These are phyloP conservation scores for Paraurostyla sp. DNA, from an alignment of 73 alveolate genomes.

Conservation along the genomic window DNA sequence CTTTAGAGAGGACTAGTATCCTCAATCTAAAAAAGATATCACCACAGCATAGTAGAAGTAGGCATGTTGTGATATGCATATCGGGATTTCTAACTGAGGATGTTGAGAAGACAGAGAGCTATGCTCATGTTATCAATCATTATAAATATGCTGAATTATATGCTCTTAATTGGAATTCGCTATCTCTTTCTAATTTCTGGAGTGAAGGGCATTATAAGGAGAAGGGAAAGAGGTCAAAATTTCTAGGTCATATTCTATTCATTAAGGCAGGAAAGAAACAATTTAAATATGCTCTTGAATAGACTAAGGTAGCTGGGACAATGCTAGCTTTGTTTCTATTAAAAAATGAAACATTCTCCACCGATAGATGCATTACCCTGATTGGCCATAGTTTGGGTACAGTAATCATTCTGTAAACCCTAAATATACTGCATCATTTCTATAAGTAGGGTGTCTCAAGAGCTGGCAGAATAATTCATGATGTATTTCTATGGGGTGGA, in stretches of 20 bases:
- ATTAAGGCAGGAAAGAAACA: constrained; percentile 12
- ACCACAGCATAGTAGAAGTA: background rate
- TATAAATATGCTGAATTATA: constrained; percentile 48
- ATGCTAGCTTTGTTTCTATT: constrained; percentile 50
- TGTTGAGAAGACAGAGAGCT: constrained; percentile 46
- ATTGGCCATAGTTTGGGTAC: constrained; percentile 59
- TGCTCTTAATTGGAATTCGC: constrained; percentile 54
- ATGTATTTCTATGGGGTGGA: constrained; percentile 63
- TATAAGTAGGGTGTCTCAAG: constrained; percentile 25
- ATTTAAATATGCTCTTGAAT: constrained; percentile 30
- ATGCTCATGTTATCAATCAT: constrained; percentile 33
- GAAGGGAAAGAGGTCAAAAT: background rate
- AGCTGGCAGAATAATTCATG: constrained; percentile 55
- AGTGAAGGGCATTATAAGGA: constrained; percentile 46
- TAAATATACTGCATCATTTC: constrained; percentile 32
- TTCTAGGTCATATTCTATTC: background rate
- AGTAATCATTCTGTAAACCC: constrained; percentile 5
- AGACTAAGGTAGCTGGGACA: constrained; percentile 47
- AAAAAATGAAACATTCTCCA: constrained; percentile 6
- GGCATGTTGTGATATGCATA: constrained; percentile 39
- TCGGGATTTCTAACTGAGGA: constrained; percentile 58
- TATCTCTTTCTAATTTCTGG: constrained; percentile 28
- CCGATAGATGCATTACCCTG: constrained; percentile 39
- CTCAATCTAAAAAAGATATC: constrained; percentile 8
- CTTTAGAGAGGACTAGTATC: background rate